Evolutionary conservation across 495 filamentous ascomycete species (phyloP).

Genomic region (Penicillium samsonianum): DNA sequence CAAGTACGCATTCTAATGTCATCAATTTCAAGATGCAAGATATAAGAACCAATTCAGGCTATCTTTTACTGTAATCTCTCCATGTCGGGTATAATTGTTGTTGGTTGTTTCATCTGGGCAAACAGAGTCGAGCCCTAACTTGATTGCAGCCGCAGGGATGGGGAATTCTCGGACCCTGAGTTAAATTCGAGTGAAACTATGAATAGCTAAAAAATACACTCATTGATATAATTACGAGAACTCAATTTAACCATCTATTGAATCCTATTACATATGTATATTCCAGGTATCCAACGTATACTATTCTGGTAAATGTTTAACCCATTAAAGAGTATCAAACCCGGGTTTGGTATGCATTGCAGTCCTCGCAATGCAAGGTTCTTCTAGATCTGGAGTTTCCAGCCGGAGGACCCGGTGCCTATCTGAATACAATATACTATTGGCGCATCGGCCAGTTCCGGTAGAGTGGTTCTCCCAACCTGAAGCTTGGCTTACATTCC

Average conservation of each 20-base stretch:
- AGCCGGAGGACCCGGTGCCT: not conserved
- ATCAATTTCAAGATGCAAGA: not conserved
- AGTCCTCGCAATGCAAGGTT: slow-evolving; percentile 17
- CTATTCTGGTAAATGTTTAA: not conserved
- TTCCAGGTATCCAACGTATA: not conserved
- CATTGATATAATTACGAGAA: not conserved
- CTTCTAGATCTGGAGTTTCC: slow-evolving; percentile 13
- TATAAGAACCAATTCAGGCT: not conserved
- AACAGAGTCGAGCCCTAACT: slow-evolving; percentile 1
- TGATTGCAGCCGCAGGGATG: slow-evolving; percentile 1
- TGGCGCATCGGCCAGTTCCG: not conserved
- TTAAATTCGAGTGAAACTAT: not conserved
- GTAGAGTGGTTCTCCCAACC: not conserved
- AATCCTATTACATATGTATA: not conserved
- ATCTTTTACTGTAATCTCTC: not conserved
- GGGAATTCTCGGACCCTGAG: not conserved
- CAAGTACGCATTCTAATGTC: slow-evolving; percentile 13
- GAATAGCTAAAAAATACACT: not conserved
- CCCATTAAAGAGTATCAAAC: not conserved
- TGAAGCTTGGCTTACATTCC: slow-evolving; percentile 24
- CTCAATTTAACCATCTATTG: not conserved
- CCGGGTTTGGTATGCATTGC: slow-evolving; percentile 14
- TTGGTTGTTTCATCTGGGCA: not conserved
- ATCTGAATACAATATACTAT: not conserved
- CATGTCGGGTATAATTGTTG: not conserved